phyloP scores from a whole-genome alignment of 768 basidiomycete genomes.

The Collybia sp. region DNA sequence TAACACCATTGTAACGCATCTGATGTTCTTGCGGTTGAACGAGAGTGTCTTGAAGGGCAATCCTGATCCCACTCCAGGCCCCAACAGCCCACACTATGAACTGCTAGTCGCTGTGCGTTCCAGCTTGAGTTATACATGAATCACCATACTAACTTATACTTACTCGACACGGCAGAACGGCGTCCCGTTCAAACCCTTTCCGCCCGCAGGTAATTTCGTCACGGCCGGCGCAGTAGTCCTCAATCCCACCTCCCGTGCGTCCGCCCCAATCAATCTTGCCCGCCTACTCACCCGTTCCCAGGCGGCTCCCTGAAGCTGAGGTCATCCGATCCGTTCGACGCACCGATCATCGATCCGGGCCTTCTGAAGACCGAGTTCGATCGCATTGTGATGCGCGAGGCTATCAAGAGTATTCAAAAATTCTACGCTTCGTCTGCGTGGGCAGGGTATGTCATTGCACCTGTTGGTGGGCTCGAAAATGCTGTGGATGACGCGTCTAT shows the following conservation, averaged over 20 bases:
- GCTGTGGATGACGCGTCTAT: slow-evolving; percentile 23
- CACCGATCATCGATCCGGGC: slow-evolving; percentile 12
- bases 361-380: slow-evolving; percentile 23
- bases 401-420: slow-evolving; percentile 1
- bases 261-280: slow-evolving; percentile 1
- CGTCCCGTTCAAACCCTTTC: slow-evolving; percentile 5
- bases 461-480: slow-evolving; percentile 3
- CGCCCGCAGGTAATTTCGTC: slow-evolving; percentile 10
- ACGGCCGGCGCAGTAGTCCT: slow-evolving; percentile 10
- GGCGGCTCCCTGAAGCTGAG: slow-evolving; percentile 1
- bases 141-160: neutral
- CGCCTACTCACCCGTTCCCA: neutral
- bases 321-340: slow-evolving; percentile 6
- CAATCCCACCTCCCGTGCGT: slow-evolving; percentile 14
- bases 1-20: slow-evolving; percentile 11
- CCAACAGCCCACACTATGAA: slow-evolving; percentile 19
- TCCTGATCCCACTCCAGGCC: slow-evolving; percentile 18
- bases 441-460: slow-evolving; percentile 2
- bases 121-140: neutral
- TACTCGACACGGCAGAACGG: slow-evolving; percentile 12
- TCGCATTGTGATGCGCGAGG: slow-evolving; percentile 7
- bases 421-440: slow-evolving; percentile 5
- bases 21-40: slow-evolving; percentile 14
- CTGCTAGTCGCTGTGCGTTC: slow-evolving; percentile 10
- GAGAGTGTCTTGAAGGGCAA: slow-evolving; percentile 6